Conservation (phyloP, 1,139 yeast genomes). For the Geotrichum carabidarum region DNA sequence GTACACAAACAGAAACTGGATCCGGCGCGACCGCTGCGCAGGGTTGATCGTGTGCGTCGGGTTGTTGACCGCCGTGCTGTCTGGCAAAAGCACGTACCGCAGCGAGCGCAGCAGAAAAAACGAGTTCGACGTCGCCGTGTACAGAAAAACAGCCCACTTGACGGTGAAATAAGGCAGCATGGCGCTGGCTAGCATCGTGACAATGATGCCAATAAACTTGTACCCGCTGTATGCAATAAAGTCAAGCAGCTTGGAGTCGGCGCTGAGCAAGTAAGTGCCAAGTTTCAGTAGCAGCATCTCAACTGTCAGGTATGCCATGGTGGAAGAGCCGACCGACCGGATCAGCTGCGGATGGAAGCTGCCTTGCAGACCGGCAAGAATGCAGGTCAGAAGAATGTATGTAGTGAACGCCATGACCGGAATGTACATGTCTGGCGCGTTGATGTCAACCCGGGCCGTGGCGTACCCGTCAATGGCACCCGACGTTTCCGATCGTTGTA, state of each 20-base stretch:
- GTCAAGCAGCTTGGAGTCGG: conserved; percentile 66
- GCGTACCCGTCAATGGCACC: conserved; percentile 50
- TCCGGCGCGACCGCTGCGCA: conserved; percentile 72
- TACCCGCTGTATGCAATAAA: conserved; percentile 88
- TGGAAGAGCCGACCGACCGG: conserved; percentile 86
- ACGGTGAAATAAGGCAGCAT: conserved; percentile 43
- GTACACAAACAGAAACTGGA: conserved; percentile 80
- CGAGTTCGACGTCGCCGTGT: conserved; percentile 41
- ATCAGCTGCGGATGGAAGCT: conserved; percentile 90
- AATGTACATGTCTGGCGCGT: conserved; percentile 94
- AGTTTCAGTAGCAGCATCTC: conserved; percentile 61
- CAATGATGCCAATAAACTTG: conserved; percentile 64
- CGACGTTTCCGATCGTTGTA: conserved; percentile 36
- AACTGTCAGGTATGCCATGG: conserved; percentile 72
- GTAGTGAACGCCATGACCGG: conserved; percentile 93
- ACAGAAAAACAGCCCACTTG: conserved; percentile 42
- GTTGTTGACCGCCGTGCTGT: conserved; percentile 29
- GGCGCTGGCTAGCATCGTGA: conserved; percentile 39
- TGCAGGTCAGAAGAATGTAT: conserved; percentile 78
- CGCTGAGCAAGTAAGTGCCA: conserved; percentile 57
- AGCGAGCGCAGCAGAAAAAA: conserved; percentile 67
- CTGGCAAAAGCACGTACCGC: conserved; percentile 66
- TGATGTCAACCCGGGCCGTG: conserved; percentile 74
- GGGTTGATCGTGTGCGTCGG: conserved; percentile 38
- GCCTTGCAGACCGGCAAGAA: conserved; percentile 81